Conservation (phyloP, 371 early-diverging fungal species). For the Amoeboaphelidium occidentale region DNA sequence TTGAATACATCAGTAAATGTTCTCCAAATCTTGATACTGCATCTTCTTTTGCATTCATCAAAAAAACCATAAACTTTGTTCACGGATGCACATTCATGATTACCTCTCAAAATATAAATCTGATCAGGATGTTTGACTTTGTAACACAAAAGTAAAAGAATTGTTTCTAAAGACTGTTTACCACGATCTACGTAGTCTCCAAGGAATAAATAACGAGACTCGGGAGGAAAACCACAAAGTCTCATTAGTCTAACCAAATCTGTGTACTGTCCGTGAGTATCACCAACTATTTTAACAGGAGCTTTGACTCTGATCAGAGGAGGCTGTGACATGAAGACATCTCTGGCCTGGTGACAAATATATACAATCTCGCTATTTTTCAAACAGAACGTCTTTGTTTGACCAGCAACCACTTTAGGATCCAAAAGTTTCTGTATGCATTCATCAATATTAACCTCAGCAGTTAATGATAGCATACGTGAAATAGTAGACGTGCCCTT, state of each 20-base stretch:
- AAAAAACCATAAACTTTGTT: constrained; percentile 97
- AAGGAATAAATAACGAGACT: constrained; percentile 18
- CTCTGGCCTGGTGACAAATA: constrained; percentile 32
- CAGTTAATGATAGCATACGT: too few species aligned
- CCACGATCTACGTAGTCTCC: constrained; percentile 99
- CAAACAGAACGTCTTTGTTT: constrained; percentile 31
- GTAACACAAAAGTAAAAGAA: constrained; percentile 75
- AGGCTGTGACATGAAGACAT: constrained; percentile 14
- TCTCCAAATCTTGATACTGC: constrained; percentile 85
- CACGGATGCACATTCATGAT: constrained; percentile 94
- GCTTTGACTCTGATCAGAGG: constrained; percentile 13
- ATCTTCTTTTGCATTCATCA: constrained; percentile 90
- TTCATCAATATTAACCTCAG: too few species aligned
- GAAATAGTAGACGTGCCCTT: too few species aligned
- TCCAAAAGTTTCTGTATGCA: not conserved
- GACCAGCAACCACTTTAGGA: not conserved
- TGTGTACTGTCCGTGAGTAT: constrained; percentile 14
- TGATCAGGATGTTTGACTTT: constrained; percentile 93
- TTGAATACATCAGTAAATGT: constrained; percentile 95
- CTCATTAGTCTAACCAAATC: constrained; percentile 19
- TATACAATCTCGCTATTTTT: constrained; percentile 60
- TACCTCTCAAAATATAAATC: constrained; percentile 90
- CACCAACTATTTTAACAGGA: constrained; percentile 20
- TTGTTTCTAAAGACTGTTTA: constrained; percentile 85
- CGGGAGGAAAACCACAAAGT: constrained; percentile 14